Percentiles rank a stretch among this genome's conserved stretches.
Conservation (phyloP, 106 monocot genomes). For the Acorus gramineus region DNA sequence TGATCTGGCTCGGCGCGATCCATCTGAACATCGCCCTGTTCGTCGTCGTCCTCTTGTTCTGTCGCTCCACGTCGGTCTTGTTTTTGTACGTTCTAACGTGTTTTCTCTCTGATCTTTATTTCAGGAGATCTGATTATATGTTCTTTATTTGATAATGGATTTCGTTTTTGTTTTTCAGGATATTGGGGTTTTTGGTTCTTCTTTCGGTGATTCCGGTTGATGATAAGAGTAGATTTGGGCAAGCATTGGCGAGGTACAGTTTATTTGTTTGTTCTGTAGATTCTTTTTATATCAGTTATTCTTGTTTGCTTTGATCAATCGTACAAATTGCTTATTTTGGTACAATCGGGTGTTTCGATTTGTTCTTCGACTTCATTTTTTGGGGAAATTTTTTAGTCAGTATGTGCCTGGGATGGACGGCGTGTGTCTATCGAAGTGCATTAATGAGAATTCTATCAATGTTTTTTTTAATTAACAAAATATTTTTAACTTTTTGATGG, state of each 20-base stretch:
- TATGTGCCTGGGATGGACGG: no score
- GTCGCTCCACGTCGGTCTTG: constrained; percentile 4
- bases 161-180: constrained; percentile 3
- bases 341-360: no score
- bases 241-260: constrained; percentile 2
- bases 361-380: no score
- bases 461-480: no score
- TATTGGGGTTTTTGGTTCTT: constrained; percentile 2
- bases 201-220: constrained; percentile 7
- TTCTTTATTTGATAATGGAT: no score
- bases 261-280: neutral
- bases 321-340: neutral
- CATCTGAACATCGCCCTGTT: constrained; percentile 2
- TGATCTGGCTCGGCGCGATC: constrained; percentile 14
- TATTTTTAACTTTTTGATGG: no score
- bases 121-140: neutral
- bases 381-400: no score
- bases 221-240: constrained; percentile 11
- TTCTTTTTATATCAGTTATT: neutral
- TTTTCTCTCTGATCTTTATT: neutral
- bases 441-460: no score
- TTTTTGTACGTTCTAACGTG: neutral
- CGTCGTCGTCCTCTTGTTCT: constrained; percentile 9
- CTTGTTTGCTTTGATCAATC: neutral
- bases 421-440: no score